Conservation (phyloP, 352 stramenopile species). For the Phytophthora capsici region DNA sequence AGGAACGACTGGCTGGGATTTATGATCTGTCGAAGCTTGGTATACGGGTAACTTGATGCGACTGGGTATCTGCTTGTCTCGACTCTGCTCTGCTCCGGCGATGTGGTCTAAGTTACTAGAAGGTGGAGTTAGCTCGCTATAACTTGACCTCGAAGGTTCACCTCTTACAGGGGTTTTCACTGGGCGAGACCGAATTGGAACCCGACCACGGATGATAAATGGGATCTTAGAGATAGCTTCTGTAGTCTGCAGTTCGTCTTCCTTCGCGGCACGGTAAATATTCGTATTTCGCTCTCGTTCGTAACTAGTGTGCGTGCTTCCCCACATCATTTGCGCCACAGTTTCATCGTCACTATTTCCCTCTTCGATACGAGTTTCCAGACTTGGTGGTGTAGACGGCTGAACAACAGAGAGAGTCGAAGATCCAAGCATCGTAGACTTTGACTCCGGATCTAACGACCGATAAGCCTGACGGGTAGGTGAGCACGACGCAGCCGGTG, state of each 20-base stretch:
- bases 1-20: background rate
- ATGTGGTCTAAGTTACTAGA: background rate
- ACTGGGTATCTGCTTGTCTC: background rate
- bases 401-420: background rate
- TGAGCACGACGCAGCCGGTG: background rate
- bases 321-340: slow-evolving; percentile 13
- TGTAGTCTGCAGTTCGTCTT: slow-evolving; percentile 1
- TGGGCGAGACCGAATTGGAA: slow-evolving; percentile 46
- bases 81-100: background rate
- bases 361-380: background rate
- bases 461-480: background rate
- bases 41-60: background rate
- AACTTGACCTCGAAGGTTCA: slow-evolving; percentile 6
- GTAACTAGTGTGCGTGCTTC: slow-evolving; percentile 23
- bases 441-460: background rate
- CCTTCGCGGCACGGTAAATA: background rate
- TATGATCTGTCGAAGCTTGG: background rate
- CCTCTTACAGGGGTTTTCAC: background rate
- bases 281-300: background rate
- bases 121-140: background rate
- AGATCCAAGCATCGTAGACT: background rate
- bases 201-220: slow-evolving; percentile 36
- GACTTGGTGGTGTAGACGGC: background rate
- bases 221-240: background rate
- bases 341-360: slow-evolving; percentile 22